Evolutionary conservation across 805 yeast species (phyloP).

Genomic region (Wickerhamiella australiensis): DNA sequence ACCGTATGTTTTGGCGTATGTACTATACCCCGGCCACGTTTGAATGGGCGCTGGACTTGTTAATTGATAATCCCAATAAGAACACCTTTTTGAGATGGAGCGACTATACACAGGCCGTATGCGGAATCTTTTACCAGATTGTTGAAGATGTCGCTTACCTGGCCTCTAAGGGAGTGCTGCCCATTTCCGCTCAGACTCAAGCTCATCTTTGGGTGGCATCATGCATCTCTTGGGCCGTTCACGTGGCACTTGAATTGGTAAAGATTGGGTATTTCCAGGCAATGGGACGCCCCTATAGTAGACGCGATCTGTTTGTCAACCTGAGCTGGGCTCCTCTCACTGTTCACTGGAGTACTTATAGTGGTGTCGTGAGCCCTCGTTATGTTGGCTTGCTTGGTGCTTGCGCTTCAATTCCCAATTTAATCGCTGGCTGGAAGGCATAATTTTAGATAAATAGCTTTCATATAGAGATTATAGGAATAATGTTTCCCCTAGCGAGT

Average conservation of each 20-base stretch:
- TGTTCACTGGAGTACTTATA: slow-evolving; percentile 32
- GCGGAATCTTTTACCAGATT: slow-evolving; percentile 30
- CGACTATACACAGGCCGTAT: slow-evolving; percentile 29
- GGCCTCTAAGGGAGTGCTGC: slow-evolving; percentile 29
- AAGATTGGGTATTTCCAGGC: slow-evolving; percentile 19
- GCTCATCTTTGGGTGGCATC: slow-evolving; percentile 29
- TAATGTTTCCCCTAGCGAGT: too few relatives aligned
- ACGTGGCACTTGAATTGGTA: slow-evolving; percentile 29
- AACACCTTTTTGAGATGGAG: slow-evolving; percentile 25
- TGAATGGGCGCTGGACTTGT: slow-evolving; percentile 29
- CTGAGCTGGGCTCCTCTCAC: slow-evolving; percentile 34
- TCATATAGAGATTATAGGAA: not conserved
- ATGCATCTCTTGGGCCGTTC: slow-evolving; percentile 31
- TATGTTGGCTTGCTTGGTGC: slow-evolving; percentile 32
- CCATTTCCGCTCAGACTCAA: slow-evolving; percentile 22
- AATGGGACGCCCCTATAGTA: slow-evolving; percentile 15
- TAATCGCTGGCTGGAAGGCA: slow-evolving; percentile 3
- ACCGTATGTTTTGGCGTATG: slow-evolving; percentile 30
- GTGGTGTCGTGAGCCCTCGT: slow-evolving; percentile 26
- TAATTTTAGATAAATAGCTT: not conserved
- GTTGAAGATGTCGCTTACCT: slow-evolving; percentile 33
- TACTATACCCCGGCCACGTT: slow-evolving; percentile 29
- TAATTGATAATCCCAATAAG: slow-evolving; percentile 24
- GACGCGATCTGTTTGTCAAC: slow-evolving; percentile 26
- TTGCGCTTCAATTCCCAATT: slow-evolving; percentile 23